Evolutionary conservation across 202 grass and related monocot genomes (phyloP).

Genomic region (Schoenoplectus triqueter): DNA sequence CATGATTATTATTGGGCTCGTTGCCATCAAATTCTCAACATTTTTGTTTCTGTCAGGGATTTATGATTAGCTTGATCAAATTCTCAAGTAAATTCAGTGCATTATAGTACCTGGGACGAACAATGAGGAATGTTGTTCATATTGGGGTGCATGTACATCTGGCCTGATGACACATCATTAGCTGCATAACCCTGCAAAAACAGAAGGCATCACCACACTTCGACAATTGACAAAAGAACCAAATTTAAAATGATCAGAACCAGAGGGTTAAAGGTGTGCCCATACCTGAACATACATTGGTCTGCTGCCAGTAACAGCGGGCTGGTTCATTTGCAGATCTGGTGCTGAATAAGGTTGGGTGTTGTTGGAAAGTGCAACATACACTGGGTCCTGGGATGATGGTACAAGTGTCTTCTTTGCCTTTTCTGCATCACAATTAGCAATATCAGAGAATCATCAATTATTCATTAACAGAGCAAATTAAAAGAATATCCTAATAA

Average conservation of each 20-base stretch:
- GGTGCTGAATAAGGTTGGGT: conserved; percentile 64
- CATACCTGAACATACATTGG: conserved; percentile 76
- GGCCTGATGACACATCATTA: conserved; percentile 58
- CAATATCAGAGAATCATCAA: conserved; percentile 4
- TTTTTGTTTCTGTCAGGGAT: conserved; percentile 24
- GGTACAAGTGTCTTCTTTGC: conserved; percentile 64
- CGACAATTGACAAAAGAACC: not conserved
- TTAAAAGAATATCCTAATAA: not conserved
- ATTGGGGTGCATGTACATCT: conserved; percentile 64
- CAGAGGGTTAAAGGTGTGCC: conserved; percentile 23
- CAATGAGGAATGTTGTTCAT: conserved; percentile 66
- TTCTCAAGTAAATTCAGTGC: conserved; percentile 23
- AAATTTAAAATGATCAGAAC: conserved; percentile 22
- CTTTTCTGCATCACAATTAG: conserved; percentile 55
- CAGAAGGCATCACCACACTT: conserved; percentile 5
- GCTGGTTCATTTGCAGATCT: conserved; percentile 41
- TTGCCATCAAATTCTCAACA: conserved; percentile 35
- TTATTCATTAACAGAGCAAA: conserved; percentile 6
- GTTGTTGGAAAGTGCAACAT: conserved; percentile 58
- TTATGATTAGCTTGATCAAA: conserved; percentile 23
- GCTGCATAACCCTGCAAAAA: conserved; percentile 60
- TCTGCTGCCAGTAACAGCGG: conserved; percentile 54
- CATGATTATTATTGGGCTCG: not conserved
- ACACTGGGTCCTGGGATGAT: conserved; percentile 51
- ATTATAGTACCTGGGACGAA: conserved; percentile 60